Percentiles rank a stretch among this genome's conserved stretches.
phyloP scores from a whole-genome alignment of 768 basidiomycete species.

The Pleurotus djamor region DNA sequence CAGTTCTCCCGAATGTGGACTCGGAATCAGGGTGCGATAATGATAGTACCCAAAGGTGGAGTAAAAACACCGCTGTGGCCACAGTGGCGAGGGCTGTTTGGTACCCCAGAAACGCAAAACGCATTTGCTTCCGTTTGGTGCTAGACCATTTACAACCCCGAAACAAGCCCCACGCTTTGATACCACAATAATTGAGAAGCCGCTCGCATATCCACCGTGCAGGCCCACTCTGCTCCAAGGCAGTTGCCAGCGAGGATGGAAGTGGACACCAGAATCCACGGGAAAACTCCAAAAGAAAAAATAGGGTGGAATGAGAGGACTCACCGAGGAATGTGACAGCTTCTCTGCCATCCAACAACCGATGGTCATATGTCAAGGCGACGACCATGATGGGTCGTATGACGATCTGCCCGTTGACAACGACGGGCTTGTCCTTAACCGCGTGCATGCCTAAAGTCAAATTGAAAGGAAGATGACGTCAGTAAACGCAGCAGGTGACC shows the following conservation, averaged over 20 bases:
- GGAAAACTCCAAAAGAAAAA: not conserved
- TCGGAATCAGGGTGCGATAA: not conserved
- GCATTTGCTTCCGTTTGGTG: not conserved
- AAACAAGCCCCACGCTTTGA: too few relatives aligned
- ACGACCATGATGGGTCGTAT: slow-evolving; percentile 97
- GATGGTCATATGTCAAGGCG: slow-evolving; percentile 93
- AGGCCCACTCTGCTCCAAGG: not conserved
- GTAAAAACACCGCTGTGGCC: not conserved
- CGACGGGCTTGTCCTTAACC: slow-evolving; percentile 89
- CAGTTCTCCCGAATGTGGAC: not conserved
- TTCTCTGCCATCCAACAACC: slow-evolving; percentile 93
- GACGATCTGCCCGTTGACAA: slow-evolving; percentile 93
- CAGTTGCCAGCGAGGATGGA: not conserved
- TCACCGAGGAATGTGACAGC: slow-evolving; percentile 96
- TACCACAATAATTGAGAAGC: too few relatives aligned
- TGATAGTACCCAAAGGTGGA: not conserved
- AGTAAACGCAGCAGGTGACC: not conserved
- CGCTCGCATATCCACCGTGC: too few relatives aligned
- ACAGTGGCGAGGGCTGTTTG: too few relatives aligned
- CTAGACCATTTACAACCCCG: not conserved
- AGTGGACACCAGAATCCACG: not conserved
- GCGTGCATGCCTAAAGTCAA: slow-evolving; percentile 77
- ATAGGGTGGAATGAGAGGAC: slow-evolving; percentile 22
- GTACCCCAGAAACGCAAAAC: not conserved
- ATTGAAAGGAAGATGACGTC: not conserved